Percentiles rank a stretch among this genome's conserved stretches.
phyloP scores from a whole-genome alignment of 2,329 filamentous ascomycete species.

The Cryphonectria radicalis region DNA sequence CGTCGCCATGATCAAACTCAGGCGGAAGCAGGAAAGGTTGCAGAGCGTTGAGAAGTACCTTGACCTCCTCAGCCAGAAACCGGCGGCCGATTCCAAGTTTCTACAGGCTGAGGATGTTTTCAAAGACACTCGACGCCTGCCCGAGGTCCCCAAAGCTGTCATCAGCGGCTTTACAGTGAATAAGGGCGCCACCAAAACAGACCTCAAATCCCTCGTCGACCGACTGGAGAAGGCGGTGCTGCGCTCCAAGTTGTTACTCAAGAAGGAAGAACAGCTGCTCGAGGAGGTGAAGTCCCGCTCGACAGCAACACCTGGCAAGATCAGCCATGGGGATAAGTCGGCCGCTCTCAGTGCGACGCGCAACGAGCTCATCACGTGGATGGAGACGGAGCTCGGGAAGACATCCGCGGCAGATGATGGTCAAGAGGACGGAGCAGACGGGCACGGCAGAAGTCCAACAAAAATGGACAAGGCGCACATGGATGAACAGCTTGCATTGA shows the following conservation, averaged over 20 bases:
- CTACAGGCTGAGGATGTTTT: conserved; percentile 56
- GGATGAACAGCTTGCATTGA: conserved; percentile 47
- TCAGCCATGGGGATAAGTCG: conserved; percentile 47
- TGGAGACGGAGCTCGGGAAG: conserved; percentile 63
- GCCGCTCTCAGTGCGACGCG: conserved; percentile 60
- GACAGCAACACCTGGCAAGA: conserved; percentile 41
- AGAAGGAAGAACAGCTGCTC: conserved; percentile 60
- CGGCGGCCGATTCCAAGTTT: conserved; percentile 54
- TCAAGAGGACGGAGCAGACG: conserved; percentile 32
- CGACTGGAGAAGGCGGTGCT: conserved; percentile 63
- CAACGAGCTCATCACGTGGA: conserved; percentile 66
- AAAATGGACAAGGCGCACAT: conserved; percentile 37
- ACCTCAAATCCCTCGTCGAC: conserved; percentile 53
- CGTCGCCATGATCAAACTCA: conserved; percentile 54
- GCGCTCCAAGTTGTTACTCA: conserved; percentile 59
- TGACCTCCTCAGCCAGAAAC: conserved; percentile 54
- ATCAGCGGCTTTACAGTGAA: conserved; percentile 54
- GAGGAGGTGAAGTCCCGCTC: conserved; percentile 49
- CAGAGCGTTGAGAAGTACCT: conserved; percentile 56
- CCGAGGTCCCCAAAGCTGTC: conserved; percentile 56
- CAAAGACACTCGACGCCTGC: conserved; percentile 47
- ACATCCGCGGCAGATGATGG: conserved; percentile 43
- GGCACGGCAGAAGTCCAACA: conserved; percentile 13
- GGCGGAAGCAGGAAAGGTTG: conserved; percentile 56
- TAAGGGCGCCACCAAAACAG: conserved; percentile 42